These are phyloP conservation scores for Polytrichum commune DNA, from an alignment of 225 moss, liverwort and hornwort genomes.

Conservation along the genomic window DNA sequence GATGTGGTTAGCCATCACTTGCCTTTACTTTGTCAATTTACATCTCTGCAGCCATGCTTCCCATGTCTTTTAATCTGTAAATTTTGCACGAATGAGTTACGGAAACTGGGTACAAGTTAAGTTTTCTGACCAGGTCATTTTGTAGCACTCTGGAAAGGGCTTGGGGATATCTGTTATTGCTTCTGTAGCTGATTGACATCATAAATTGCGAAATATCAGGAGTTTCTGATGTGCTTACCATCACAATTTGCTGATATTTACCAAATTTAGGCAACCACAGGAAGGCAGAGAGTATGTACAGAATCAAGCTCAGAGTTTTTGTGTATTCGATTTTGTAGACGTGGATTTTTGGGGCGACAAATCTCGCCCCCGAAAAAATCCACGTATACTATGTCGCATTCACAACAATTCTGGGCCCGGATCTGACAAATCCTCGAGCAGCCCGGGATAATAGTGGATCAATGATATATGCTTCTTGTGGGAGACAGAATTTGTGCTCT, in stretches of 20 bases:
- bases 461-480: too few species aligned
- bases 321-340: not conserved
- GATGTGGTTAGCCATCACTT: constrained; percentile 21
- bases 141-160: not conserved
- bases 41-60: not conserved
- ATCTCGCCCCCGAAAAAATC: not conserved
- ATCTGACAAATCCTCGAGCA: too few species aligned
- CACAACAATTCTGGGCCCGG: too few species aligned
- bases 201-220: too few species aligned
- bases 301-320: too few species aligned
- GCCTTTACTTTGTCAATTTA: not conserved
- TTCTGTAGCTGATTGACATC: too few species aligned
- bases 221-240: too few species aligned
- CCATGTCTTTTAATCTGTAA: not conserved
- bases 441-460: too few species aligned
- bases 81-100: not conserved
- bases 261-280: not conserved
- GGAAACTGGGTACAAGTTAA: not conserved
- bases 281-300: not conserved
- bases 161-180: not conserved
- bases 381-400: not conserved
- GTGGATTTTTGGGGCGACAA: not conserved
- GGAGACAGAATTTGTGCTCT: too few species aligned
- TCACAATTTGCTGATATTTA: too few species aligned
- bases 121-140: not conserved